Evolutionary conservation across 2,329 filamentous ascomycete species (phyloP).

Genomic region (Didymellaceae sp.): DNA sequence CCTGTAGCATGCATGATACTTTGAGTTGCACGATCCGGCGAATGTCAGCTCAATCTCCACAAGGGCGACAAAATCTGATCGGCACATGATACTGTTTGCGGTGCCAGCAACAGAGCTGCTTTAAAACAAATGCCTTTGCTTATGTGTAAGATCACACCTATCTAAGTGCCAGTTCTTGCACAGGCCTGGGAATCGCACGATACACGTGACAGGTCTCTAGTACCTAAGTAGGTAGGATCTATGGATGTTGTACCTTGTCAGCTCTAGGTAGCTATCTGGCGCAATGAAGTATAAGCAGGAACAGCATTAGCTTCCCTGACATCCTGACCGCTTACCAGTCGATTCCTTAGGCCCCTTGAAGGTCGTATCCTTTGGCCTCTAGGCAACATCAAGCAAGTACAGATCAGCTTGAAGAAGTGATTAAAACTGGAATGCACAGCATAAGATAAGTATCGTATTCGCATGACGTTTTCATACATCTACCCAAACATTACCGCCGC

Average conservation of each 20-base stretch:
- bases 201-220: too few species aligned
- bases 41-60: conserved; percentile 8
- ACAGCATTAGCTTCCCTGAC: too few species aligned
- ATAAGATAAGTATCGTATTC: conserved; percentile 10
- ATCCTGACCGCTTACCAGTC: too few species aligned
- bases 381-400: neutral
- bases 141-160: too few species aligned
- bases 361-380: neutral
- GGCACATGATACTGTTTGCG: neutral
- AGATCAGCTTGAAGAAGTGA: neutral
- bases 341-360: too few species aligned
- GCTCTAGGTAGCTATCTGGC: too few species aligned
- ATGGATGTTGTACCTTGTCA: too few species aligned
- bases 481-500: conserved; percentile 6
- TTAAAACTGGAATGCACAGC: neutral
- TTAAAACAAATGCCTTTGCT: too few species aligned
- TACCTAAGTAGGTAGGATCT: too few species aligned
- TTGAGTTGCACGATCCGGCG: neutral
- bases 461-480: conserved; percentile 9
- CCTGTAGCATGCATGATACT: conserved; percentile 9
- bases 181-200: too few species aligned
- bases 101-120: neutral
- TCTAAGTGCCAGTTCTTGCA: too few species aligned
- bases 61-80: neutral
- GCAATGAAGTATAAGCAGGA: too few species aligned